Base-by-base conservation (phyloP, 768 basidiomycete species). In the Termitomyces sp. region DNA sequence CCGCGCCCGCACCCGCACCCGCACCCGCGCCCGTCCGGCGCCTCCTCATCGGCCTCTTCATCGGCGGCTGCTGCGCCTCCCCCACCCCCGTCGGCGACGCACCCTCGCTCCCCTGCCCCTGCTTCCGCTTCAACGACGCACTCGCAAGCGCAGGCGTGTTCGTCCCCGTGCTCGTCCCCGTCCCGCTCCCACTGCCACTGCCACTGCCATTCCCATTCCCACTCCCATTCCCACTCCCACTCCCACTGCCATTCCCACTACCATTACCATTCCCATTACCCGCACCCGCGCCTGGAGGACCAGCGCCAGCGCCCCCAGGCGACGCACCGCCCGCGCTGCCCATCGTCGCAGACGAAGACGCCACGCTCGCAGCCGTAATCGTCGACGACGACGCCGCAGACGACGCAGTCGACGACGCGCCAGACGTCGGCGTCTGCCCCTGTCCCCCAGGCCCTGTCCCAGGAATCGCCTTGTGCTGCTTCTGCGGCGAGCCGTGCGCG, bases 401-500 rank as follows among this genome's bases (percentile, higher is more conserved):
- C 15, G 72, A 69, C n/a, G 71, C 55, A 28, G 59, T 52, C 24
- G 47, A 29, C n/a, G 28, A 37, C 37, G 37, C 37, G 37, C 37
- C 37, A 5, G 37, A 16, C 16, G 37, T 37, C 16, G 16, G 37
- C 18, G 2, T 2, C 9, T 41, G 39, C 8, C n/a, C n/a, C n/a
- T 9, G 39, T 4, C 16, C 37, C 18, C 15, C 15, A 4, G 12
- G 34, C 34, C 33, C 10, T 7, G 12, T 3, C 34, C 34, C 33
- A 8, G 7, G 79, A 60, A 81, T 79, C 50, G 79, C 78, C 67
- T 87, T 86, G 66, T 81, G 79, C 71, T 83, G 82, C 71, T 89
- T 88, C 69, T 77, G 79, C 13, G 82, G 82, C 26, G 83, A 81
- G 58, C 76, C 83, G 57, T 76, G 74, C 53, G 78, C 78, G 54